phyloP scores from a whole-genome alignment of 2,329 filamentous ascomycete genomes.

The Monascus ruber region DNA sequence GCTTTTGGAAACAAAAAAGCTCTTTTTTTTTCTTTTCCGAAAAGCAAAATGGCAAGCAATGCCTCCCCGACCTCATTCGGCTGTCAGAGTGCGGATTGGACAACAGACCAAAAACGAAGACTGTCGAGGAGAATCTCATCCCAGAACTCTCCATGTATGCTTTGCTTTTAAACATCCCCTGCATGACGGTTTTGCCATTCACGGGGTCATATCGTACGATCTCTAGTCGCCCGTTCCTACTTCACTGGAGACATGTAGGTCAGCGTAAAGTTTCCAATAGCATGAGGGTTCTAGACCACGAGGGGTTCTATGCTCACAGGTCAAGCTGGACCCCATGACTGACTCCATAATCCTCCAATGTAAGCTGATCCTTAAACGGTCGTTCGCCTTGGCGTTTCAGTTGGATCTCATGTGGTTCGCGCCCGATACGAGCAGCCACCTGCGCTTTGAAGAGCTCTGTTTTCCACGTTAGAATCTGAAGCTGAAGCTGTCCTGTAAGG shows the following conservation, averaged over 20 bases:
- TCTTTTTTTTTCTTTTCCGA: too few species aligned
- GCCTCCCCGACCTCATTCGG: too few species aligned
- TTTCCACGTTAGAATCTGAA: slow-evolving; percentile 4
- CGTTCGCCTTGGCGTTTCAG: slow-evolving; percentile 83
- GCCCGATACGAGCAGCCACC: slow-evolving; percentile 78
- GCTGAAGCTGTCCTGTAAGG: background rate
- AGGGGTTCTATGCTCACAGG: slow-evolving; percentile 22
- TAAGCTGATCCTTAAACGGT: slow-evolving; percentile 85
- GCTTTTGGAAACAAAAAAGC: too few species aligned
- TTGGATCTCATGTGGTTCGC: slow-evolving; percentile 83
- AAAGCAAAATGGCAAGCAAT: too few species aligned
- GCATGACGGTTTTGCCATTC: background rate
- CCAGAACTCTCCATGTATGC: too few species aligned
- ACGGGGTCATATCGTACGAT: slow-evolving; percentile 1
- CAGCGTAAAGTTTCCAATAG: slow-evolving; percentile 1
- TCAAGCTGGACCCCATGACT: slow-evolving; percentile 65
- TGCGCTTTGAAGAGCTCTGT: slow-evolving; percentile 72
- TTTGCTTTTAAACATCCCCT: too few species aligned
- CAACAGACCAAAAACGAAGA: too few species aligned
- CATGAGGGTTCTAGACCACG: background rate
- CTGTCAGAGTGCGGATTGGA: too few species aligned
- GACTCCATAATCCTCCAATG: slow-evolving; percentile 84
- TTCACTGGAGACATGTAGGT: slow-evolving; percentile 23
- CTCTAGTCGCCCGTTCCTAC: slow-evolving; percentile 37
- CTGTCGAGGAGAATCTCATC: too few species aligned